Evolutionary conservation across 768 basidiomycete genomes (phyloP), one percentile per base, ranked within the genome.

Genomic region (Mycena haematopus): DNA sequence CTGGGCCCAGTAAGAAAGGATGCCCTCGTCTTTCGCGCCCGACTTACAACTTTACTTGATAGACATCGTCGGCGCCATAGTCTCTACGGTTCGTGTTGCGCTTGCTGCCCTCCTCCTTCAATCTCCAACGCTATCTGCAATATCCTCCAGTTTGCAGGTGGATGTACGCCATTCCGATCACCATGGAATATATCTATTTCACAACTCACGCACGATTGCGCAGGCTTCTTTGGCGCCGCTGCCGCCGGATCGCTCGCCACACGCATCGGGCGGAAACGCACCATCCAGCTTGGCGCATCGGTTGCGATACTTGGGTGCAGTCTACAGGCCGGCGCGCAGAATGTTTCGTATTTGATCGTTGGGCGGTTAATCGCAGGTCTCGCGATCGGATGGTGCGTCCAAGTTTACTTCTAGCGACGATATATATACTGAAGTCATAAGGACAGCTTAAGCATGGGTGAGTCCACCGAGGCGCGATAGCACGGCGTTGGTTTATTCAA

Each of bases 41-140:
- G 6, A 29, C 19, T 35, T 6, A 51, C 31, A 22, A 31, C 25
- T 42, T 14, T 13, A 19, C n/a, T n/a, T n/a, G n/a, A 27, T 31
- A 54, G 53, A 72, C 55, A 76, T 72, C 21, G 80, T 80, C 73
- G 83, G 83, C 22, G 84, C 78, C 24, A 85, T 86, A 54, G 82
- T 84, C 22, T 83, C 85, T 3, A 71, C 84, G 51, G 85, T 86
- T 78, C 80, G 83, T 33, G 79, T 77, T 4, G 80, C 69, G 78
- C 3, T 81, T 69, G 0, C 80, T 79, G 19, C 74, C 24, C 2
- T 14, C 9, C 21, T 24, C 15, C 2, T 45, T 19, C 14, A 19
- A 15, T 15, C 27, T 14, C 33, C 21, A 22, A 46, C 25, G 6
- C 19, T 15, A n/a, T 21, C 38, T 10, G 9, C 22, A 42, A 6